Evolutionary conservation across 2,329 filamentous ascomycete species (phyloP).

Genomic region (Trichoderma guizhouense): DNA sequence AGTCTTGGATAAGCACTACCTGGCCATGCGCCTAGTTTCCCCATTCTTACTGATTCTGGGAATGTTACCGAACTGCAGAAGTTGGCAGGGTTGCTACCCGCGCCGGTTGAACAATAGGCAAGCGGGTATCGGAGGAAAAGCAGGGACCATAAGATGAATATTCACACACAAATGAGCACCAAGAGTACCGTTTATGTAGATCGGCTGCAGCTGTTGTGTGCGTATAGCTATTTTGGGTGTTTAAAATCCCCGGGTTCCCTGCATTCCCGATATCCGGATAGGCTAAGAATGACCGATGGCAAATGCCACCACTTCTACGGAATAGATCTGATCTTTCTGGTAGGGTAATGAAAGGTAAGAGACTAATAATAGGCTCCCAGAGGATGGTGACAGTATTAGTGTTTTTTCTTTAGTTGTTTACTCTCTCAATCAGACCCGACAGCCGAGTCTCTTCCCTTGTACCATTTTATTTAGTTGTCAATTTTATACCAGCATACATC

Average conservation of each 20-base stretch:
- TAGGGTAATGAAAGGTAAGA: neutral
- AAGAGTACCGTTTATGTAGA: too few relatives aligned
- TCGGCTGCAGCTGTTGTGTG: too few relatives aligned
- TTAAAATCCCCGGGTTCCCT: too few relatives aligned
- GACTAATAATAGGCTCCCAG: neutral
- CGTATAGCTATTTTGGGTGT: too few relatives aligned
- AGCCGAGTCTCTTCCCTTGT: too few relatives aligned
- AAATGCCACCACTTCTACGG: neutral
- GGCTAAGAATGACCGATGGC: too few relatives aligned
- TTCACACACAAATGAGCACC: too few relatives aligned
- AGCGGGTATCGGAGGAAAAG: too few relatives aligned
- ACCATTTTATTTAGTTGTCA: too few relatives aligned
- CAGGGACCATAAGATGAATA: too few relatives aligned
- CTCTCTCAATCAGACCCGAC: neutral
- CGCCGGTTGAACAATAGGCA: neutral
- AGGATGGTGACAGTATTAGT: neutral
- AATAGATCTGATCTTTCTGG: neutral
- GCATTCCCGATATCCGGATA: too few relatives aligned
- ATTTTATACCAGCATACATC: too few relatives aligned
- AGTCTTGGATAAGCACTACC: neutral
- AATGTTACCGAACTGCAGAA: neutral
- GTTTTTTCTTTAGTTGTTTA: neutral
- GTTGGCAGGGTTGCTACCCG: neutral
- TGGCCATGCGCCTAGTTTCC: neutral
- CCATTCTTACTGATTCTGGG: neutral